Evolutionary conservation across 2,329 filamentous ascomycete species (phyloP).

Genomic region (Knufia petricola): DNA sequence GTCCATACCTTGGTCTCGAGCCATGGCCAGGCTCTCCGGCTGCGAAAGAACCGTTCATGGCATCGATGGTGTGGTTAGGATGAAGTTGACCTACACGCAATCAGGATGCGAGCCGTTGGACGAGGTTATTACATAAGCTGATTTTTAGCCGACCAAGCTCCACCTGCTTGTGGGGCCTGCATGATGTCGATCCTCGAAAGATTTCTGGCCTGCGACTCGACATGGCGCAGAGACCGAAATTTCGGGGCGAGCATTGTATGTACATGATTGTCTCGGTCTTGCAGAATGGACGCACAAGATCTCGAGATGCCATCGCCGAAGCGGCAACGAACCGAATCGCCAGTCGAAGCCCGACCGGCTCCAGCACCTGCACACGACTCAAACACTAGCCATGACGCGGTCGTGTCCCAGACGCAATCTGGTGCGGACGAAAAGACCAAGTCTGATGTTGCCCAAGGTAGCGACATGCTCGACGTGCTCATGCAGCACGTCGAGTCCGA

Average conservation of each 20-base stretch:
- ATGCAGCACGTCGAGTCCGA: conserved; percentile 22
- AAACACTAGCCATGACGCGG: not conserved
- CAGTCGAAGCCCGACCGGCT: conserved; percentile 9
- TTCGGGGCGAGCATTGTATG: too few relatives aligned
- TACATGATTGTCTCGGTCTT: too few relatives aligned
- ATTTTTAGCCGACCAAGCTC: conserved; percentile 4
- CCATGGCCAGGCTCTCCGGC: conserved; percentile 4
- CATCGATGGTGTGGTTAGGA: not conserved
- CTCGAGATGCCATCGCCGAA: conserved; percentile 20
- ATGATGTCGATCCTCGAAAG: conserved; percentile 2
- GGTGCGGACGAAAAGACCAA: too few relatives aligned
- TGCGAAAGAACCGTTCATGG: conserved; percentile 6
- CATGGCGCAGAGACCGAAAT: not conserved
- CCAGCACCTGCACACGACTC: not conserved
- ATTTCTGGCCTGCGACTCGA: not conserved
- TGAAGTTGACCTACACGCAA: not conserved
- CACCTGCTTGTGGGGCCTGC: too few relatives aligned
- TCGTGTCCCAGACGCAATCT: too few relatives aligned
- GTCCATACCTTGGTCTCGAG: not conserved
- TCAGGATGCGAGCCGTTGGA: not conserved
- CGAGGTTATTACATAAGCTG: not conserved
- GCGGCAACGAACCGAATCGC: conserved; percentile 17
- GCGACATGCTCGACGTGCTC: conserved; percentile 18
- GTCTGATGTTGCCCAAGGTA: too few relatives aligned
- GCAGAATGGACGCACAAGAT: conserved; percentile 16